These are phyloP conservation scores for Suillus plorans DNA, from an alignment of 768 basidiomycete genomes.

Conservation along the genomic window DNA sequence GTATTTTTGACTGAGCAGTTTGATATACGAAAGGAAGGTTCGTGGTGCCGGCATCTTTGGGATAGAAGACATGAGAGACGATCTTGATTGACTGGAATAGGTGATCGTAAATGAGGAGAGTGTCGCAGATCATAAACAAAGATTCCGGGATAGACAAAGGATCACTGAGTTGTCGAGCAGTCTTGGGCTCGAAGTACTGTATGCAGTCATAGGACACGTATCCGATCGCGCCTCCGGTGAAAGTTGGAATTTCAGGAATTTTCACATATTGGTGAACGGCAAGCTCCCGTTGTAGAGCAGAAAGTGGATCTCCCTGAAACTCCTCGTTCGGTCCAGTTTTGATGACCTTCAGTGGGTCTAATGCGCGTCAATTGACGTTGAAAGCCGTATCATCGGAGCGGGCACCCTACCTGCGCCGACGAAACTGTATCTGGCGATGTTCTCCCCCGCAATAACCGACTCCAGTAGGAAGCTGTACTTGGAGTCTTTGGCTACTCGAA, in stretches of 20 bases:
- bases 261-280: conserved; percentile 85
- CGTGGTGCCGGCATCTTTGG: conserved; percentile 60
- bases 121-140: conserved; percentile 95
- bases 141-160: conserved; percentile 89
- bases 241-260: conserved; percentile 89
- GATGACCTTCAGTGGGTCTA: conserved; percentile 92
- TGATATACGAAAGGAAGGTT: conserved; percentile 86
- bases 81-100: conserved; percentile 93
- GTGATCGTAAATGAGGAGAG: conserved; percentile 95
- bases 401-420: conserved; percentile 81
- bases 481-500: conserved; percentile 88
- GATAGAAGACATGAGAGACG: conserved; percentile 93
- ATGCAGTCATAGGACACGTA: conserved; percentile 97
- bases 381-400: conserved; percentile 3
- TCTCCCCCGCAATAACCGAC: conserved; percentile 88
- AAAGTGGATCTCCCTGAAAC: conserved; percentile 83
- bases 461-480: conserved; percentile 95
- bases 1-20: conserved; percentile 80
- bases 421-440: conserved; percentile 91
- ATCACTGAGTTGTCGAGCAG: conserved; percentile 72
- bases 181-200: conserved; percentile 95
- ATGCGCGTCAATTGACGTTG: not conserved
- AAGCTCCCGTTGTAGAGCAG: conserved; percentile 81
- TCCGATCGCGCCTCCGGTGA: conserved; percentile 96
- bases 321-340: conserved; percentile 87